These are phyloP conservation scores for Pyrrhoderma noxium DNA, from an alignment of 1,284 basidiomycete species.

Conservation along the genomic window DNA sequence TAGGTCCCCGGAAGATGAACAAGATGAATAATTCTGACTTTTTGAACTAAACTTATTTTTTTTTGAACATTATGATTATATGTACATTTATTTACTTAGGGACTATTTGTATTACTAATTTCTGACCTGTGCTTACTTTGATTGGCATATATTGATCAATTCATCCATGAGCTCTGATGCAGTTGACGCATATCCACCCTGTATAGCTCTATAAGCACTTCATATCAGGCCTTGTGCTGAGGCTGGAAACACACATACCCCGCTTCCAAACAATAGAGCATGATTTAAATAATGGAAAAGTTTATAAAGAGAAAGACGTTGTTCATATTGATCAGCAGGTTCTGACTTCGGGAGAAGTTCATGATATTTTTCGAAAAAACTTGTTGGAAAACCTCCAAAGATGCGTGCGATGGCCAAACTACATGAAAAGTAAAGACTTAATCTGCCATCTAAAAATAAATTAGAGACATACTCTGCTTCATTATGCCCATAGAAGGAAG, in stretches of 20 bases:
- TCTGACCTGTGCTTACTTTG: background rate
- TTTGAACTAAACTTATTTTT: no score
- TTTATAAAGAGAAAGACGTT: constrained; percentile 71
- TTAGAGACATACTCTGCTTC: constrained; percentile 66
- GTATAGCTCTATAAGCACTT: background rate
- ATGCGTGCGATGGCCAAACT: constrained; percentile 79
- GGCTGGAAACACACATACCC: constrained; percentile 32
- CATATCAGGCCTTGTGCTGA: background rate
- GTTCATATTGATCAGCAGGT: constrained; percentile 61
- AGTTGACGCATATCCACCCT: constrained; percentile 50
- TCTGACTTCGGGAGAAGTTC: constrained; percentile 57
- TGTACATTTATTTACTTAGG: no score
- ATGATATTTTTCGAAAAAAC: constrained; percentile 75
- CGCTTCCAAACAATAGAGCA: constrained; percentile 53
- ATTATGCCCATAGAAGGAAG: constrained; percentile 79
- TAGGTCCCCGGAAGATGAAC: constrained; percentile 1
- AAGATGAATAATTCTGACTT: background rate
- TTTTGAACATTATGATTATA: no score
- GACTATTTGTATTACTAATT: background rate
- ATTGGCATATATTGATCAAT: constrained; percentile 29
- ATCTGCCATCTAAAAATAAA: background rate
- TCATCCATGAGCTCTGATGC: constrained; percentile 50
- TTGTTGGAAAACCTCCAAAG: constrained; percentile 71
- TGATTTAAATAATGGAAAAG: constrained; percentile 87
- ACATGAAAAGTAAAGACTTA: constrained; percentile 7